These are phyloP conservation scores for Kodamaea jinghongensis DNA, from an alignment of 805 yeast species.

Conservation along the genomic window DNA sequence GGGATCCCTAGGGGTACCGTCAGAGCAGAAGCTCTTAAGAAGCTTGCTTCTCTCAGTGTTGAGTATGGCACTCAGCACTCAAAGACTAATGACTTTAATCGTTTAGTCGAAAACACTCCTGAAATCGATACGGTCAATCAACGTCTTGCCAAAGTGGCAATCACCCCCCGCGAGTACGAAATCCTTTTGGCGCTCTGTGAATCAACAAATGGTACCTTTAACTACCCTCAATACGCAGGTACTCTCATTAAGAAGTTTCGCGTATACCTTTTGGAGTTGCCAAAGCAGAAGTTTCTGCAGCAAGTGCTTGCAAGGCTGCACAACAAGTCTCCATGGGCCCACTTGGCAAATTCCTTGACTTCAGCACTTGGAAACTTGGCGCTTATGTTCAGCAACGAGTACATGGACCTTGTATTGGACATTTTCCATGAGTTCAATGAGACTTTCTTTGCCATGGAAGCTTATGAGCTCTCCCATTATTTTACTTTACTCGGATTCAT, in stretches of 20 bases:
- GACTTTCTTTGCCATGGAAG: conserved; percentile 19
- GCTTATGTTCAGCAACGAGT: conserved; percentile 18
- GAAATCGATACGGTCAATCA: conserved; percentile 11
- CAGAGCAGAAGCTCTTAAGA: conserved; percentile 37
- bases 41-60: conserved; percentile 19
- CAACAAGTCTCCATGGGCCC: conserved; percentile 30
- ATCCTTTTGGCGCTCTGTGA: conserved; percentile 55
- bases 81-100: conserved; percentile 19
- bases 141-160: conserved; percentile 35
- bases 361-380: conserved; percentile 33
- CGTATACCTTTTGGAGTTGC: conserved; percentile 47
- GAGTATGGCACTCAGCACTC: conserved; percentile 2
- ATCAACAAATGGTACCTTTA: conserved; percentile 29
- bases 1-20: conserved; percentile 39
- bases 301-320: conserved; percentile 28
- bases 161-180: conserved; percentile 53
- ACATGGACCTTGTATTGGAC: conserved; percentile 23
- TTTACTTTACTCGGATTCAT: conserved; percentile 35
- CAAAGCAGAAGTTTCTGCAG: conserved; percentile 42
- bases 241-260: conserved; percentile 43
- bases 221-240: conserved; percentile 35
- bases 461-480: conserved; percentile 30
- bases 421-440: conserved; percentile 27
- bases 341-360: conserved; percentile 33
- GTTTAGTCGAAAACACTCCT: conserved; percentile 15